A percentile compares a stretch with the other conserved stretches of the same genome.
phyloP scores from a whole-genome alignment of 2,329 filamentous ascomycete genomes.

The Trichophyton schoenleinii region DNA sequence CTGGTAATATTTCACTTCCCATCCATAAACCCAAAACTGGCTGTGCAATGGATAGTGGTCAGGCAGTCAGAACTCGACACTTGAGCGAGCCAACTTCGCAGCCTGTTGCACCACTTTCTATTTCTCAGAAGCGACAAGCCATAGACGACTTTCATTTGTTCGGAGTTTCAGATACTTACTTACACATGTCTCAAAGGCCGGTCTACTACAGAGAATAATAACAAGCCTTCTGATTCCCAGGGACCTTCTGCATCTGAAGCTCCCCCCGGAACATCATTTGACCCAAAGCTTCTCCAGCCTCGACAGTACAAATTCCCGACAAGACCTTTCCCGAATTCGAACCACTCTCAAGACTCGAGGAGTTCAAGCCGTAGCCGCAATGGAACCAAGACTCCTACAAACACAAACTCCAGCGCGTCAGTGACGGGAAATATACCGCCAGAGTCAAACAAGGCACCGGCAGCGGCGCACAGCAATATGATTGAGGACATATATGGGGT shows the following conservation, averaged over 20 bases:
- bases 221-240: neutral
- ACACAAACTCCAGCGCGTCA: neutral
- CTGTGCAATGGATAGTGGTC: neutral
- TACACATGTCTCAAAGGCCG: slow-evolving; percentile 4
- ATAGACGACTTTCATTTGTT: neutral
- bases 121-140: neutral
- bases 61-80: neutral
- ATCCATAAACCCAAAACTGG: neutral
- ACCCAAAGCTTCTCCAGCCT: slow-evolving; percentile 14
- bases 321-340: neutral
- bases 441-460: slow-evolving; percentile 16
- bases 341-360: neutral
- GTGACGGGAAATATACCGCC: slow-evolving; percentile 13
- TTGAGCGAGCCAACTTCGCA: neutral
- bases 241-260: neutral
- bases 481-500: slow-evolving; percentile 68
- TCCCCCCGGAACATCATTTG: slow-evolving; percentile 9
- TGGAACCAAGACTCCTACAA: neutral
- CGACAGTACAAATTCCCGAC: slow-evolving; percentile 7
- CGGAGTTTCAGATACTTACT: neutral
- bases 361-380: neutral
- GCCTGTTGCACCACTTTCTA: neutral
- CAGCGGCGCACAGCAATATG: slow-evolving; percentile 28
- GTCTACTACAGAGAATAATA: neutral
- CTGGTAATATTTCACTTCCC: slow-evolving; percentile 9